These are phyloP conservation scores for Fragaria iinumae DNA, from an alignment of 306 rosid species.

Conservation along the genomic window DNA sequence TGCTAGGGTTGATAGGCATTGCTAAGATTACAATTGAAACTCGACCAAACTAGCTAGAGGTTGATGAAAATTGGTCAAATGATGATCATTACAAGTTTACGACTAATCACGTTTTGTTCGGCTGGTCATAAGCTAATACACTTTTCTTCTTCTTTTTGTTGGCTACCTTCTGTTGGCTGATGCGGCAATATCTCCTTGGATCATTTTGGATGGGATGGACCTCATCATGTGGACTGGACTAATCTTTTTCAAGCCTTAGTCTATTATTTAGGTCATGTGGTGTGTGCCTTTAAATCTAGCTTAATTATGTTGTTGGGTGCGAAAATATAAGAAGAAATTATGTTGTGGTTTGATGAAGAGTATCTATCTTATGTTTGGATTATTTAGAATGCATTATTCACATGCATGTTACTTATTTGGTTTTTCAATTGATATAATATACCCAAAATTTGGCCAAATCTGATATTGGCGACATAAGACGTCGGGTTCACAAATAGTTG, in stretches of 20 bases:
- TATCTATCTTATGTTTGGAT: not conserved
- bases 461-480: not conserved
- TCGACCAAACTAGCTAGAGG: not conserved
- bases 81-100: slow-evolving; percentile 20
- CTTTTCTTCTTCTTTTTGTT: slow-evolving; percentile 8
- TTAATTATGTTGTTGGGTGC: not conserved
- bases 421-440: not conserved
- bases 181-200: slow-evolving; percentile 25
- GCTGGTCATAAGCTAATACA: slow-evolving; percentile 1
- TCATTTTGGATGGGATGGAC: slow-evolving; percentile 16
- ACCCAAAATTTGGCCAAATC: not conserved
- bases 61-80: slow-evolving; percentile 2
- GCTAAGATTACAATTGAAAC: not conserved
- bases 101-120: slow-evolving; percentile 11
- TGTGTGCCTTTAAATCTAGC: not conserved
- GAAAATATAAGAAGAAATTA: not conserved
- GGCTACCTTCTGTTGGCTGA: not conserved
- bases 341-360: not conserved
- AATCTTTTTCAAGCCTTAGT: not conserved
- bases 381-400: not conserved
- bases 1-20: not conserved
- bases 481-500: not conserved
- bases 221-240: not conserved
- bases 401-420: not conserved
- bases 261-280: not conserved